A percentile compares a stretch with the other conserved stretches of the same genome.
Evolutionary conservation across 2,329 filamentous ascomycete genomes (phyloP).

Genomic region (Waltergamsia citrina): DNA sequence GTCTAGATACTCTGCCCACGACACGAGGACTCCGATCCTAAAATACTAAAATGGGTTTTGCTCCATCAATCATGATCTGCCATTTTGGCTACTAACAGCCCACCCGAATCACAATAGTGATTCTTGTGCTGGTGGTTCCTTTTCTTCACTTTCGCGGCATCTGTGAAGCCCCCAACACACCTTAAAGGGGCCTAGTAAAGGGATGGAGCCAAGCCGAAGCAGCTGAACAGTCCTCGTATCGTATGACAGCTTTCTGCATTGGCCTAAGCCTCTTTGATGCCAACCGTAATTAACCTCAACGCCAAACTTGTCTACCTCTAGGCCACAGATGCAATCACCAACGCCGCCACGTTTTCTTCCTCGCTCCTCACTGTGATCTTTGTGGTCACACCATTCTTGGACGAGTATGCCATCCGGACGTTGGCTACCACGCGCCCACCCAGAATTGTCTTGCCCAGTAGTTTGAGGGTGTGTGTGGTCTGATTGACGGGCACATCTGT

Average conservation of each 20-base stretch:
- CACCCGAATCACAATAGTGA: too few species aligned
- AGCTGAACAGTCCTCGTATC: too few species aligned
- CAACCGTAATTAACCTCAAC: conserved; percentile 1
- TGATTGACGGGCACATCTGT: conserved; percentile 83
- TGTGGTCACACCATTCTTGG: conserved; percentile 88
- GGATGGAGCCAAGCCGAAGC: too few species aligned
- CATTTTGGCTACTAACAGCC: too few species aligned
- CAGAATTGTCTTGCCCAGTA: conserved; percentile 89
- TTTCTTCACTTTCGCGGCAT: too few species aligned
- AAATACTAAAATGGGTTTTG: neutral
- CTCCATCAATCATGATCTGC: conserved; percentile 1
- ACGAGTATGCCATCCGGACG: conserved; percentile 87
- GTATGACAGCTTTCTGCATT: too few species aligned
- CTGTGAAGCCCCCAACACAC: too few species aligned
- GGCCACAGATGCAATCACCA: conserved; percentile 78
- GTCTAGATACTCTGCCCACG: neutral
- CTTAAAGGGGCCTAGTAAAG: too few species aligned
- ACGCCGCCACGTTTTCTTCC: conserved; percentile 79
- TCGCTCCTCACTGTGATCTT: conserved; percentile 91
- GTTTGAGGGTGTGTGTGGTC: conserved; percentile 87
- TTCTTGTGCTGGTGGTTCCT: too few species aligned
- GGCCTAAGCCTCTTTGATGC: too few species aligned
- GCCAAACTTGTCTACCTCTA: conserved; percentile 29
- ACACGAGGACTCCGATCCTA: conserved; percentile 1
- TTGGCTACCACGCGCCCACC: conserved; percentile 82